Base-by-base conservation (phyloP, 2,329 filamentous ascomycete species). In the Chaetomiaceae sp. region DNA sequence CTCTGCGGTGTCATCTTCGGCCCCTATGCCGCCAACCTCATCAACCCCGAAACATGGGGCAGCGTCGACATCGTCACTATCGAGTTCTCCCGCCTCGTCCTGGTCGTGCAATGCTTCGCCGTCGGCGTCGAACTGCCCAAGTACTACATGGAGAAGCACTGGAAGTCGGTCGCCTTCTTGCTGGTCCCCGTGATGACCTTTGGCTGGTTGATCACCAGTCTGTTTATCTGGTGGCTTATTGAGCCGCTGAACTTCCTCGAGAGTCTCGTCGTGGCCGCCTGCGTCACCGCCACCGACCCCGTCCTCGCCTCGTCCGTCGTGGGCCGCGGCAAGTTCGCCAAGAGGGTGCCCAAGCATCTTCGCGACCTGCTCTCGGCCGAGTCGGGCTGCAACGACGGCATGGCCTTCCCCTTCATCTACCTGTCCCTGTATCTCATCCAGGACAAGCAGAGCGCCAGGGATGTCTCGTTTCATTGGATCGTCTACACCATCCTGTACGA, bases 321-420 rank as follows among this genome's bases (percentile, higher is more conserved):
- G 46, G 93, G 93, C 67, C 99, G 97, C 73, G 93, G 93, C 63
- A 99, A 99, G 70, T 99, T 99, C 63, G 92, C 93, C 31, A 96
- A 96, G 73, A 84, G 93, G 56, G 90, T 99, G 4, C 93, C 93
- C 19, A 97, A 96, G 74, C 93, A 99, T 83, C 74, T 99, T 72
- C 82, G 93, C 76, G 93, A 99, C 71, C 67, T 99, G 45, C 76
- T 99, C 12, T 99, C 93, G 4, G 91, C 91, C 50, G 93, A 99
- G 71, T 99, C 93, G 7, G 93, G 93, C 25, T 99, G 93, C 73
- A 99, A 99, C 77, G 93, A 99, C 68, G 93, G 93, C 70, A 99
- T 99, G 93, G 93, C 93, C 1, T 99, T 99, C 65, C 93, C 93
- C 0, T 99, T 99, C 68, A 82, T 99, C 62, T 99, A 99, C 66